These are phyloP conservation scores for Geotrichum cucujoidarum DNA, from an alignment of 1,139 yeast species.

Conservation along the genomic window DNA sequence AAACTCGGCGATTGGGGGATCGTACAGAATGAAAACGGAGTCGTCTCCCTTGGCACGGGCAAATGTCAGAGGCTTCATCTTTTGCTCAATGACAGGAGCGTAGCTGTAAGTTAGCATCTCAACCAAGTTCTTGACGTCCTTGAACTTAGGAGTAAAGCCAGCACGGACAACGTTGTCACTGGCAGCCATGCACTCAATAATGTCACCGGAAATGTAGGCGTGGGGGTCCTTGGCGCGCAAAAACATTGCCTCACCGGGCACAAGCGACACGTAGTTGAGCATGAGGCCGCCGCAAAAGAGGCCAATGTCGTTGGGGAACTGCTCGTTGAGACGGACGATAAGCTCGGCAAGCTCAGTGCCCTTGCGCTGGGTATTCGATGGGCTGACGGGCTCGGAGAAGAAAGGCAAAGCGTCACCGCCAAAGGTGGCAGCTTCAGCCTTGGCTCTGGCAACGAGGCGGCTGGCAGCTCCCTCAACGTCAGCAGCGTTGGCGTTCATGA, in stretches of 20 bases:
- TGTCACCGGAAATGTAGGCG: slow-evolving; percentile 94
- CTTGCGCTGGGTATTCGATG: slow-evolving; percentile 18
- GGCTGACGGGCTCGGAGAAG: background rate
- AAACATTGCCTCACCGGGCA: slow-evolving; percentile 96
- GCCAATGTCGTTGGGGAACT: slow-evolving; percentile 92
- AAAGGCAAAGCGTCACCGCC: slow-evolving; percentile 27
- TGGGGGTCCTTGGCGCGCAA: slow-evolving; percentile 96
- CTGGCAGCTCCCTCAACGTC: slow-evolving; percentile 52
- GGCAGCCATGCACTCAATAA: slow-evolving; percentile 99
- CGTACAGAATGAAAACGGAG: slow-evolving; percentile 55
- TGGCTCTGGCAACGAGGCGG: slow-evolving; percentile 58
- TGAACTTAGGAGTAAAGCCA: slow-evolving; percentile 97
- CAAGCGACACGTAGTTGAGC: slow-evolving; percentile 77
- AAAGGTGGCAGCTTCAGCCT: slow-evolving; percentile 34
- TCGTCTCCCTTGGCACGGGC: slow-evolving; percentile 66
- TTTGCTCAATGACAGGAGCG: slow-evolving; percentile 87
- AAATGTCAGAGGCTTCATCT: slow-evolving; percentile 68
- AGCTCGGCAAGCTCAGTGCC: slow-evolving; percentile 60
- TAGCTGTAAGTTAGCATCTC: slow-evolving; percentile 85
- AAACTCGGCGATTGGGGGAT: slow-evolving; percentile 97
- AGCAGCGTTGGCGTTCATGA: slow-evolving; percentile 71
- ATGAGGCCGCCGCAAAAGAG: slow-evolving; percentile 91
- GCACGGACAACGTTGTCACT: slow-evolving; percentile 97
- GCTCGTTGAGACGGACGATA: slow-evolving; percentile 69
- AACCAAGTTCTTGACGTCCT: slow-evolving; percentile 86